phyloP scores from a whole-genome alignment of 768 basidiomycete genomes.

The Pleurotus giganteus region DNA sequence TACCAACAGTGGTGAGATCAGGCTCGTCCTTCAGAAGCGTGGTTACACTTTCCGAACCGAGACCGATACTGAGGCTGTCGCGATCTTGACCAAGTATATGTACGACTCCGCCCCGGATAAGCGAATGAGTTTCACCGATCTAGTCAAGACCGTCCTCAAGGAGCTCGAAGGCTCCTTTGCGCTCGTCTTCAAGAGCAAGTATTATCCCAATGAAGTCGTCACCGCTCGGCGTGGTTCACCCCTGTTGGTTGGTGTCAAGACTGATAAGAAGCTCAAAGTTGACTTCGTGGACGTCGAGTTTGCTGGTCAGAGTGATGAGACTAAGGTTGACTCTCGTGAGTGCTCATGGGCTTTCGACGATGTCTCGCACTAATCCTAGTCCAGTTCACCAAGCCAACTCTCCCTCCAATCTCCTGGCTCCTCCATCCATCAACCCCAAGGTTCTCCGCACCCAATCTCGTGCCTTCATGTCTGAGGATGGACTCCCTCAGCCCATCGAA shows the following conservation, averaged over 20 bases:
- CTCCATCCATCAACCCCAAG: slow-evolving; percentile 65
- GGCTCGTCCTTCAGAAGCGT: slow-evolving; percentile 91
- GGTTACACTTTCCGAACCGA: slow-evolving; percentile 94
- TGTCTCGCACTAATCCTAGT: background rate
- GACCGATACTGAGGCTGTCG: slow-evolving; percentile 97
- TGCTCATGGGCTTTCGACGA: slow-evolving; percentile 12
- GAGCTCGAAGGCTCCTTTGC: slow-evolving; percentile 99
- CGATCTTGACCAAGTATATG: slow-evolving; percentile 93
- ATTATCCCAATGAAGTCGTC: slow-evolving; percentile 96
- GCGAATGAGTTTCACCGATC: slow-evolving; percentile 81
- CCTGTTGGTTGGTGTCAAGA: slow-evolving; percentile 96
- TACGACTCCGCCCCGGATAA: slow-evolving; percentile 91
- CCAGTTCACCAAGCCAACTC: slow-evolving; percentile 46
- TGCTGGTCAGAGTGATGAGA: slow-evolving; percentile 56
- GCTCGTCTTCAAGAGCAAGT: slow-evolving; percentile 95
- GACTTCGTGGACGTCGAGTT: slow-evolving; percentile 99
- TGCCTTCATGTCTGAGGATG: slow-evolving; percentile 98
- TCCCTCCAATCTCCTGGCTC: slow-evolving; percentile 61
- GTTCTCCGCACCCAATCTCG: slow-evolving; percentile 93
- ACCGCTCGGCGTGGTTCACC: slow-evolving; percentile 97
- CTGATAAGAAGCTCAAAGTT: slow-evolving; percentile 99
- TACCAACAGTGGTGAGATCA: slow-evolving; percentile 87
- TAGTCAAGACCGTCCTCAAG: slow-evolving; percentile 94
- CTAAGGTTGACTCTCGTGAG: slow-evolving; percentile 39
- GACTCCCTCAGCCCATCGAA: slow-evolving; percentile 97